phyloP scores from a whole-genome alignment of 345 rosid species.

The Salix udensis region DNA sequence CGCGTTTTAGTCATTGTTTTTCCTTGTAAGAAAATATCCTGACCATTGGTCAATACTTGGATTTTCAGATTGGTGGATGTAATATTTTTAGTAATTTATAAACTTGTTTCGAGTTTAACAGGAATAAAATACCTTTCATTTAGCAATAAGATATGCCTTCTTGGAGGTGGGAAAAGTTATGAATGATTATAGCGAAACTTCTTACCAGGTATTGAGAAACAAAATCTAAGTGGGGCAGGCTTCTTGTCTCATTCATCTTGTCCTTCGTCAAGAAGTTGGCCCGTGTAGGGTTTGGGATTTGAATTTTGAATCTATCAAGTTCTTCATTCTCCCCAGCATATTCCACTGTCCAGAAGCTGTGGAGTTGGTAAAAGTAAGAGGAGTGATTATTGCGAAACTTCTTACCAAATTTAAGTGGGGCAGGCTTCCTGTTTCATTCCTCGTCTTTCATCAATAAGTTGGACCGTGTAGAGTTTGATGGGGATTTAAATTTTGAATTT shows the following conservation, averaged over 20 bases:
- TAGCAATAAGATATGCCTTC: background rate
- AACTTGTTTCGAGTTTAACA: constrained; percentile 4
- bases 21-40: background rate
- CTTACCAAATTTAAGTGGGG: too few relatives aligned
- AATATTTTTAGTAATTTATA: constrained; percentile 15
- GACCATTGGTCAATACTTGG: background rate
- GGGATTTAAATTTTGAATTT: too few relatives aligned
- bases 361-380: too few relatives aligned
- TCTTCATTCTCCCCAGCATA: too few relatives aligned
- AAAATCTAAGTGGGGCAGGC: background rate
- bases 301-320: too few relatives aligned
- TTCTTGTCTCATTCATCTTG: background rate
- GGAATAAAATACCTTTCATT: background rate
- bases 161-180: background rate
- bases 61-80: constrained; percentile 5
- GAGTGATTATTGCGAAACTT: too few relatives aligned
- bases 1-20: constrained; percentile 6
- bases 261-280: background rate
- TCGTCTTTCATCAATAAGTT: too few relatives aligned
- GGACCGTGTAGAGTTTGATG: too few relatives aligned
- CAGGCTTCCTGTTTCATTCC: too few relatives aligned
- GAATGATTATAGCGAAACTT: background rate
- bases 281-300: too few relatives aligned
- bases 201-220: background rate
- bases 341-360: too few relatives aligned